phyloP scores from a whole-genome alignment of 345 rosid genomes.

The Passiflora organensis region DNA sequence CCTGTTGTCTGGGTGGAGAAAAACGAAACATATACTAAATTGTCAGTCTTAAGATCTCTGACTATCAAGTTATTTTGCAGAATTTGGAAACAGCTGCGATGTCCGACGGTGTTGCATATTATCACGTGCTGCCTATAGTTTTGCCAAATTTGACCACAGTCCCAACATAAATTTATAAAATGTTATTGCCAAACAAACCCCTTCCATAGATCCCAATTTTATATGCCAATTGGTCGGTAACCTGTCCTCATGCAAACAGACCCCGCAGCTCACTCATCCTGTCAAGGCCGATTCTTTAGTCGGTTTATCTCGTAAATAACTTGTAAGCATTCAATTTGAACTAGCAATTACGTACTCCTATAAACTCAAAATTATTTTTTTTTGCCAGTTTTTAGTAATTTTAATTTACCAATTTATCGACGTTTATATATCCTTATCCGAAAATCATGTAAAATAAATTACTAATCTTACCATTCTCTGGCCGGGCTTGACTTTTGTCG shows the following conservation, averaged over 20 bases:
- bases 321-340: too few species aligned
- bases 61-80: background rate
- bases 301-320: too few species aligned
- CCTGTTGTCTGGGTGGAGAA: background rate
- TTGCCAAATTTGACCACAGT: background rate
- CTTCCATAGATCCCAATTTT: constrained; percentile 10
- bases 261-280: constrained; percentile 5
- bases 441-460: too few species aligned
- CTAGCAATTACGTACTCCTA: too few species aligned
- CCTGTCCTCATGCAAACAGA: constrained; percentile 16
- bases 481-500: too few species aligned
- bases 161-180: constrained; percentile 18
- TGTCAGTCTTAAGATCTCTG: background rate
- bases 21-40: background rate
- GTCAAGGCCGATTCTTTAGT: too few species aligned
- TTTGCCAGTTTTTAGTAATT: too few species aligned
- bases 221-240: constrained; percentile 28
- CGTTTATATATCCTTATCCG: too few species aligned
- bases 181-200: constrained; percentile 7
- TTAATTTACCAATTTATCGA: too few species aligned
- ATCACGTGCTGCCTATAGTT: constrained; percentile 3
- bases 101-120: background rate
- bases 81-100: background rate
- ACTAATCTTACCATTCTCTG: too few species aligned
- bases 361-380: too few species aligned